Base-by-base conservation (phyloP, 2,329 filamentous ascomycete species). In the Phoma sp. region DNA sequence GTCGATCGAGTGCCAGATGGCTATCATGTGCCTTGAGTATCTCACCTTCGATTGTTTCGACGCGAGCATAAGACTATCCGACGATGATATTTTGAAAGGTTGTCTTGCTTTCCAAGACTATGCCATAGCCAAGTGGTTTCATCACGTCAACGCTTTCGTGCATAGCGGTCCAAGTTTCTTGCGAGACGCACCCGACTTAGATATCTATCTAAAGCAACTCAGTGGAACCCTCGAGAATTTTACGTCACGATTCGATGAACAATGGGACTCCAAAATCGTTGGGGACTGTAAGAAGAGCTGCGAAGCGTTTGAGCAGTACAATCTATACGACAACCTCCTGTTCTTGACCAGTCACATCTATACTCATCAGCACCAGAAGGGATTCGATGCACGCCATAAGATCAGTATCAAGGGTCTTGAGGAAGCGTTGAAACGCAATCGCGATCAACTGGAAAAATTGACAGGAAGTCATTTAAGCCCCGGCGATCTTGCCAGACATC, bases 341-440 rank as follows among this genome's bases (percentile, higher is more conserved):
- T 38, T 50, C 3, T 52, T 75, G 3, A 69, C 64, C 35, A 68
- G 62, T 33, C 71, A 75, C 47, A 65, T 74, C 9, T 66, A 65
- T 29, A 58, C 53, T 7, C 66, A 71, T 37, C 65, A 68, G 30
- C 27, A 29, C 18, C 50, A 70, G 43, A 77, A 67, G 49, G 66
- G 66, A 0, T 69, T 67, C 25, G 58, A 67, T 11, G 64, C 65
- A 1, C 53, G 65, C 29, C 67, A 72, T 47, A 65, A 60, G 6
- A 65, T 74, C 30, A 73, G 70, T 54, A 66, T 76, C 23, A 53
- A 61, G 6, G 47, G 57, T 9, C 65, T 76, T 2, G 59, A 58
- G 0, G 43, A 49, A 3, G 61, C 67, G 0, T 52, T 78, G 1
- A 45, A 61, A 3, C 48, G 65, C 0, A 75, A 73, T 33, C 65